These are phyloP conservation scores for Balamuthia mandrillaris DNA, from an alignment of 208 protist species.

Conservation along the genomic window DNA sequence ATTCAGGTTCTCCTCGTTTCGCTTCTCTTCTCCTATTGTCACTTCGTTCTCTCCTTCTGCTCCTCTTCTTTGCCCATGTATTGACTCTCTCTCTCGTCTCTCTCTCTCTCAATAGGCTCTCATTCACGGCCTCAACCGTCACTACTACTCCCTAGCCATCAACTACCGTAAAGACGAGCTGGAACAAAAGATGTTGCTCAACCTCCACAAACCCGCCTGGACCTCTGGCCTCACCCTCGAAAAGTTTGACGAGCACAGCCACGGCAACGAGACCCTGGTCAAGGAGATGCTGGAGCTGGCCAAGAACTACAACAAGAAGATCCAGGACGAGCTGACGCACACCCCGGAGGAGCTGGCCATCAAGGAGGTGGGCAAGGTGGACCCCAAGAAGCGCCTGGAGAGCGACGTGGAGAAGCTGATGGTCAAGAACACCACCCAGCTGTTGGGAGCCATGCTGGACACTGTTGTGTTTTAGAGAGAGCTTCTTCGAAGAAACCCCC, in stretches of 20 bases:
- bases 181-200: slow-evolving; percentile 98
- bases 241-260: slow-evolving; percentile 75
- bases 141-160: slow-evolving; percentile 99
- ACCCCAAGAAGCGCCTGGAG: slow-evolving; percentile 84
- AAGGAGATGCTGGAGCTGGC: slow-evolving; percentile 79
- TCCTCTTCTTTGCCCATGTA: background rate
- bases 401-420: slow-evolving; percentile 81
- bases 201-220: slow-evolving; percentile 98
- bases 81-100: slow-evolving; percentile 1
- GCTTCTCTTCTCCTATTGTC: background rate
- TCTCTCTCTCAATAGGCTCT: slow-evolving; percentile 75
- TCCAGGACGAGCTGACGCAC: slow-evolving; percentile 80
- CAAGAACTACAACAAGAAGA: slow-evolving; percentile 79
- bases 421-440: slow-evolving; percentile 84
- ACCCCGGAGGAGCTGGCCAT: slow-evolving; percentile 75
- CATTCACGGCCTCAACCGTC: slow-evolving; percentile 93
- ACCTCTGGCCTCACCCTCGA: slow-evolving; percentile 90
- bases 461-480: slow-evolving; percentile 82
- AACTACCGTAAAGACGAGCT: slow-evolving; percentile 98
- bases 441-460: slow-evolving; percentile 84
- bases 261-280: slow-evolving; percentile 77
- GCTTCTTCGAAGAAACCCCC: background rate
- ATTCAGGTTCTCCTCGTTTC: slow-evolving; percentile 72
- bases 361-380: slow-evolving; percentile 80
- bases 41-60: background rate